A percentile compares a stretch with the other conserved stretches of the same genome.
Evolutionary conservation across 108 stramenopile genomes (phyloP).

Genomic region (Discostella stelligeroides): DNA sequence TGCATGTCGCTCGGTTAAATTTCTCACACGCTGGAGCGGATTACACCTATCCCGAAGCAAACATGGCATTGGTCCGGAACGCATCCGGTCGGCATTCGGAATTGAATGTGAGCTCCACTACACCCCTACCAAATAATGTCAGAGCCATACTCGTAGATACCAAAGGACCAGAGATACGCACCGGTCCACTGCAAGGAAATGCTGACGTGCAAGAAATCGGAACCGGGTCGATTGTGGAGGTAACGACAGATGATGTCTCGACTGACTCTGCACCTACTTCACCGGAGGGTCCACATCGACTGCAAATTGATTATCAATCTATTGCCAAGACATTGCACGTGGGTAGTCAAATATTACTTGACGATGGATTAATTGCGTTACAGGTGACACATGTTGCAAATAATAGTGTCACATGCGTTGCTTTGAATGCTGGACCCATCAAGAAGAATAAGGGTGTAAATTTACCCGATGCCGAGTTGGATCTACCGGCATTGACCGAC

Average conservation of each 20-base stretch:
- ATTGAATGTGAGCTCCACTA: slow-evolving; percentile 35
- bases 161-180: slow-evolving; percentile 92
- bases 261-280: slow-evolving; percentile 51
- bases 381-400: slow-evolving; percentile 62
- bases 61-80: slow-evolving; percentile 51
- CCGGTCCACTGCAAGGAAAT: slow-evolving; percentile 74
- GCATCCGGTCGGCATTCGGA: slow-evolving; percentile 53
- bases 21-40: slow-evolving; percentile 80
- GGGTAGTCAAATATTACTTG: slow-evolving; percentile 66
- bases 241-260: slow-evolving; percentile 57
- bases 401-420: slow-evolving; percentile 54
- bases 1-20: slow-evolving; percentile 93
- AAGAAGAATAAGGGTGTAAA: slow-evolving; percentile 87
- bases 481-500: slow-evolving; percentile 86
- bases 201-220: slow-evolving; percentile 59
- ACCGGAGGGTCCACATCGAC: slow-evolving; percentile 50
- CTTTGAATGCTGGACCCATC: slow-evolving; percentile 75
- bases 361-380: slow-evolving; percentile 85
- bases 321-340: slow-evolving; percentile 66
- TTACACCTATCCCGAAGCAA: slow-evolving; percentile 60
- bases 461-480: slow-evolving; percentile 70
- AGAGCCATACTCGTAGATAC: slow-evolving; percentile 86
- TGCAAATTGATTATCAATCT: slow-evolving; percentile 81
- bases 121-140: slow-evolving; percentile 56
- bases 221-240: slow-evolving; percentile 51